Evolutionary conservation across 169 alveolate genomes (phyloP).

Genomic region (Perkinsus chesapeaki): DNA sequence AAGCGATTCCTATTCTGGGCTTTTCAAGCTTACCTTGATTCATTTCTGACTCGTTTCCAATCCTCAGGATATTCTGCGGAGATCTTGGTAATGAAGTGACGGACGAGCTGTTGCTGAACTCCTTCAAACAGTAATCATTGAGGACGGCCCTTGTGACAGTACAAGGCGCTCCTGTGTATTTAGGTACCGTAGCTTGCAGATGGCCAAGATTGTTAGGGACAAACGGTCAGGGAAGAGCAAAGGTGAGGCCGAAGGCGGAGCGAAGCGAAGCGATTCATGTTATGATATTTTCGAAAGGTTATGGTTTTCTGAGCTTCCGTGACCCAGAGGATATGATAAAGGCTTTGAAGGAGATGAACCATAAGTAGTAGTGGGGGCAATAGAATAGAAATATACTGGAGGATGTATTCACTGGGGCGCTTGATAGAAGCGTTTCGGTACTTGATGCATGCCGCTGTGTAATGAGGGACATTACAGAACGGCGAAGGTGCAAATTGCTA

Average conservation of each 20-base stretch:
- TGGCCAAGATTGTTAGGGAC: conserved; percentile 84
- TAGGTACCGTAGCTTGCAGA: conserved; percentile 10
- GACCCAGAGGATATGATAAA: conserved; percentile 72
- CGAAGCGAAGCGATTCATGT: conserved; percentile 8
- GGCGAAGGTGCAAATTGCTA: too few species aligned
- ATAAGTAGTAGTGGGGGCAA: too few species aligned
- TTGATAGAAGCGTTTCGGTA: too few species aligned
- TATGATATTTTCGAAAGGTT: background rate
- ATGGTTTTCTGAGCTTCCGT: conserved; percentile 77
- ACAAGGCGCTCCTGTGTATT: conserved; percentile 18
- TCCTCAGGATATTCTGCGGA: conserved; percentile 86
- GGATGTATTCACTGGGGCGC: too few species aligned
- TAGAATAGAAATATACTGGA: too few species aligned
- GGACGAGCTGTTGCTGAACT: conserved; percentile 89
- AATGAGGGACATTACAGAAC: too few species aligned
- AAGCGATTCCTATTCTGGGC: too few species aligned
- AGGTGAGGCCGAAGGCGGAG: conserved; percentile 74
- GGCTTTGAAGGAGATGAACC: conserved; percentile 83
- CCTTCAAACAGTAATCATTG: conserved; percentile 79
- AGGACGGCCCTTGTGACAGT: conserved; percentile 77
- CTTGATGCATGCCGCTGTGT: too few species aligned
- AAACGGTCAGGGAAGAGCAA: conserved; percentile 87
- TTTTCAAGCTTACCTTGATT: too few species aligned
- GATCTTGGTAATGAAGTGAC: conserved; percentile 95
- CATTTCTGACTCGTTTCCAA: too few species aligned